These are phyloP conservation scores for Hansenula lynferdii DNA, from an alignment of 1,139 yeast genomes.

Conservation along the genomic window DNA sequence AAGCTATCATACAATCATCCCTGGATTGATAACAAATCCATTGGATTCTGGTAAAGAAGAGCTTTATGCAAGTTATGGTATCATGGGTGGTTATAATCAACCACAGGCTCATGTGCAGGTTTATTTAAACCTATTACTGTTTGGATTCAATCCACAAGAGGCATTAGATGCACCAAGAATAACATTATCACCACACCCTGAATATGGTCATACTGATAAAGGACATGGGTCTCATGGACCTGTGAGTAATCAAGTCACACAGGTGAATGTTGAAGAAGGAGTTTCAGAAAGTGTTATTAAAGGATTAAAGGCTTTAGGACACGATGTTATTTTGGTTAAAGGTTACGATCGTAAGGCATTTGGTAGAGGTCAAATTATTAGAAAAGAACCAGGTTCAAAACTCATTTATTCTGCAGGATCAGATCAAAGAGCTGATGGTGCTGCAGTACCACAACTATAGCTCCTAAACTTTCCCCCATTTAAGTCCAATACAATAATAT, in stretches of 20 bases:
- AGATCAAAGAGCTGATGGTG: slow-evolving; percentile 80
- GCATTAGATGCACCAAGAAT: slow-evolving; percentile 76
- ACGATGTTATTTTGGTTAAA: slow-evolving; percentile 40
- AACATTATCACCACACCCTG: slow-evolving; percentile 51
- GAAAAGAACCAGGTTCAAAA: slow-evolving; percentile 32
- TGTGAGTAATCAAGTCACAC: slow-evolving; percentile 50
- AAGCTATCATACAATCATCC: slow-evolving; percentile 82
- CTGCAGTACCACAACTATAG: slow-evolving; percentile 45
- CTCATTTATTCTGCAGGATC: slow-evolving; percentile 67
- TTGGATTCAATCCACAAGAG: slow-evolving; percentile 66
- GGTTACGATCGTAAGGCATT: slow-evolving; percentile 46
- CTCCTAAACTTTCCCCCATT: neutral
- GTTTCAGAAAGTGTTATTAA: slow-evolving; percentile 38
- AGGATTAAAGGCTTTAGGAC: slow-evolving; percentile 51
- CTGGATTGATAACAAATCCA: slow-evolving; percentile 63
- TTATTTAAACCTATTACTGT: slow-evolving; percentile 57
- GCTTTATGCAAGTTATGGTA: slow-evolving; percentile 69
- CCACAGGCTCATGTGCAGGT: slow-evolving; percentile 87
- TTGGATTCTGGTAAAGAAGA: slow-evolving; percentile 31
- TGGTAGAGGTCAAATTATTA: slow-evolving; percentile 77
- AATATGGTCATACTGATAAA: slow-evolving; percentile 36
- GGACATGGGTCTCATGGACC: slow-evolving; percentile 71
- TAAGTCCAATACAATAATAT: slow-evolving; percentile 2
- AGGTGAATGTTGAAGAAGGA: slow-evolving; percentile 67
- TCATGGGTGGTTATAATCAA: slow-evolving; percentile 88